These are phyloP conservation scores for Boletus subcaerulescens DNA, from an alignment of 768 basidiomycete species.

Conservation along the genomic window DNA sequence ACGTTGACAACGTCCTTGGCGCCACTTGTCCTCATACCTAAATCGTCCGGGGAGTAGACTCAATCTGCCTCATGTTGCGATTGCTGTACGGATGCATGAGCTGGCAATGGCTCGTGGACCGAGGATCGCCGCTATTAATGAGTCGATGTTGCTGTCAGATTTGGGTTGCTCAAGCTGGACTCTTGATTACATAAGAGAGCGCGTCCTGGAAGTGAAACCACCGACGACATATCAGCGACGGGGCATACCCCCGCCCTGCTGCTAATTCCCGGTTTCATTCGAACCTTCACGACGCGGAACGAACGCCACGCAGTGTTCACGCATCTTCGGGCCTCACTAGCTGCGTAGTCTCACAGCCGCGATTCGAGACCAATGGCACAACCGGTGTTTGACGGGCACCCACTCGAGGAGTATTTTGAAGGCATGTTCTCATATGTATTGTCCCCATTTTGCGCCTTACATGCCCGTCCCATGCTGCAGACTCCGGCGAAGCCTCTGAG, in stretches of 20 bases:
- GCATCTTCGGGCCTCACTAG: conserved; percentile 2
- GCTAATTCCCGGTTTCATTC: conserved; percentile 23
- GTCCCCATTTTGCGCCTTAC: conserved; percentile 1
- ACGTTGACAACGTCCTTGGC: too few relatives aligned
- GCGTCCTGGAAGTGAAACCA: neutral
- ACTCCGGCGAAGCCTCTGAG: conserved; percentile 56
- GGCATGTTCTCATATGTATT: conserved; percentile 35
- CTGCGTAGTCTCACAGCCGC: neutral
- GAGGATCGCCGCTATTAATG: too few relatives aligned
- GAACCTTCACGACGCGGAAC: conserved; percentile 18
- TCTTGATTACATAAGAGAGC: neutral
- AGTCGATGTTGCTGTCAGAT: too few relatives aligned
- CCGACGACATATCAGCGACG: neutral
- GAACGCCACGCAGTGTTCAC: conserved; percentile 22
- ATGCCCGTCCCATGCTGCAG: conserved; percentile 34
- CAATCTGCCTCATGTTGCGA: too few relatives aligned
- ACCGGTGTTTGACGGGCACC: conserved; percentile 74
- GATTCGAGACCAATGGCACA: conserved; percentile 56
- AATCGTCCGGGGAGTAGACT: too few relatives aligned
- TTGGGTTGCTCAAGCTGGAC: too few relatives aligned
- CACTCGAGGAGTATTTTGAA: conserved; percentile 69
- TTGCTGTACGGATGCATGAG: too few relatives aligned
- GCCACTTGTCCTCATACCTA: too few relatives aligned
- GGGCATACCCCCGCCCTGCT: conserved; percentile 5
- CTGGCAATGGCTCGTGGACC: too few relatives aligned